Evolutionary conservation across 2,329 filamentous ascomycete genomes (phyloP), one percentile per base, ranked within the genome.

Genomic region (Botrytis sinoallii): DNA sequence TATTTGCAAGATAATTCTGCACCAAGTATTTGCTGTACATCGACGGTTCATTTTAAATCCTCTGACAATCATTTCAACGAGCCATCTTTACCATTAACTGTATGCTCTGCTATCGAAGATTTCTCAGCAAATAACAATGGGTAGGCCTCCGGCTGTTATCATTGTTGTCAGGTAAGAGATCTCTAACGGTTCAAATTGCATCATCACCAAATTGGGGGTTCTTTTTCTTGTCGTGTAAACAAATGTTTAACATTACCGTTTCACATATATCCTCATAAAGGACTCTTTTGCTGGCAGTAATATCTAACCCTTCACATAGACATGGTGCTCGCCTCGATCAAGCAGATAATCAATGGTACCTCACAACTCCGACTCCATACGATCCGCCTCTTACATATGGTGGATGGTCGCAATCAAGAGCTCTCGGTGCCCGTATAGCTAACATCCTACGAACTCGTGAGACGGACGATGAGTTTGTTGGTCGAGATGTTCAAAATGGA

Each of bases 321-420:
- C 96, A 99, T 83, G 96, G 96, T 80, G 93, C 95, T 79, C 92
- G 96, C 78, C 91, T 99, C 74, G 96, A 99, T 82, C 94, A 94
- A 73, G 94, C 95, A 75, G 95, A 99, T 86, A 94, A 95, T 82
- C 90, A 93, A 82, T 99, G 96, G 96, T 94, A 98, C 82, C 88
- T 97, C 72, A 92, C 93, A 44, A 97, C 96, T 9, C 93, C 95
- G 1, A 95, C 94, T 9, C 96, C 96, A 2, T 99, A 98, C 85
- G 95, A 99, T 77, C 93, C 96, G 77, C 96, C 96, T 68, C 87
- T 99, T 74, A 97, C 95, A 4, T 98, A 98, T 81, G 93, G 93
- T 78, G 96, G 96, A 77, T 98, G 96, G 92, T 89, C 91, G 22
- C 96, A 98, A 83, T 91, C 93, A 71, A 91, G 92, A 78, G 89